These are phyloP conservation scores for Hyaloscypha bicolor DNA, from an alignment of 495 filamentous ascomycete genomes.

Conservation along the genomic window DNA sequence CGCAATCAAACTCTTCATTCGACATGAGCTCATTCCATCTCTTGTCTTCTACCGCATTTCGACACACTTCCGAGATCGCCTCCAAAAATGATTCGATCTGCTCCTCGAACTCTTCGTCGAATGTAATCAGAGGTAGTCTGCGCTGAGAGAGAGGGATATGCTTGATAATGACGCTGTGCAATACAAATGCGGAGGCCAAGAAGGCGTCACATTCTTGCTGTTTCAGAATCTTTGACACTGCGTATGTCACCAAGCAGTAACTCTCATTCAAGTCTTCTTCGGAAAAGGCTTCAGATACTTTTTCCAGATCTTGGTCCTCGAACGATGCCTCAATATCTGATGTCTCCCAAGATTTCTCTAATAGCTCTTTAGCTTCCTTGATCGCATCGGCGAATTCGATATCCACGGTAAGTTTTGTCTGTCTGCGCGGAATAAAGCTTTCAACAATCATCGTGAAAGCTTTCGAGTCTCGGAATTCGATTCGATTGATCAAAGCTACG, in stretches of 20 bases:
- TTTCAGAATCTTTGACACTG: constrained; percentile 27
- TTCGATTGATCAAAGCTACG: constrained; percentile 58
- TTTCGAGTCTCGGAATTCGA: constrained; percentile 64
- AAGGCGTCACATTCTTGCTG: constrained; percentile 20
- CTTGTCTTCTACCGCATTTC: constrained; percentile 9
- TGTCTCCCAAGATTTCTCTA: constrained; percentile 6
- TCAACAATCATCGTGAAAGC: constrained; percentile 54
- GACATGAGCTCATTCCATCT: constrained; percentile 23
- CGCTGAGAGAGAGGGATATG: constrained; percentile 34
- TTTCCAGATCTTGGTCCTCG: constrained; percentile 6
- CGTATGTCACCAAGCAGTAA: constrained; percentile 18
- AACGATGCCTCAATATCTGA: constrained; percentile 4
- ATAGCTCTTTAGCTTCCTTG: constrained; percentile 2
- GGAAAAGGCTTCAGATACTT: constrained; percentile 13
- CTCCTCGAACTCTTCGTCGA: constrained; percentile 30
- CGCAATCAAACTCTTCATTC: constrained; percentile 36
- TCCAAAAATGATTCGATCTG: constrained; percentile 22
- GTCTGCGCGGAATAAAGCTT: constrained; percentile 17
- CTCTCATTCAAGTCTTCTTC: constrained; percentile 18
- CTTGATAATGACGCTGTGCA: constrained; percentile 36
- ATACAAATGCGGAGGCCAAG: constrained; percentile 35
- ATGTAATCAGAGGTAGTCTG: constrained; percentile 26
- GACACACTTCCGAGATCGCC: constrained; percentile 19
- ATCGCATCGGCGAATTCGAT: constrained; percentile 20
- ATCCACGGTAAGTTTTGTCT: constrained; percentile 14